phyloP scores from a whole-genome alignment of 2,329 filamentous ascomycete species.

The Colletotrichum sp. region DNA sequence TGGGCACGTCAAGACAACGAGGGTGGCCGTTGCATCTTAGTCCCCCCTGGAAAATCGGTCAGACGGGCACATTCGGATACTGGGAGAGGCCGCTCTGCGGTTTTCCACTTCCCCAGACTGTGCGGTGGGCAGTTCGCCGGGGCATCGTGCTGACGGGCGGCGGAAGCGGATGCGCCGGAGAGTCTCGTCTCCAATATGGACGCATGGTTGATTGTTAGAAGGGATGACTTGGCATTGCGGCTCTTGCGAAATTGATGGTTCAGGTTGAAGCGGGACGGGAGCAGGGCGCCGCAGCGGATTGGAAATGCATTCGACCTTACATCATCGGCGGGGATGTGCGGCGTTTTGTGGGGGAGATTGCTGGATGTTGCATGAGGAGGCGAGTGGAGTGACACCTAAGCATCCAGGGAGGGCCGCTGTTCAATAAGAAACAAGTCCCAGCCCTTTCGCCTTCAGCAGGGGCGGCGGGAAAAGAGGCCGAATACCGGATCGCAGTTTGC shows the following conservation, averaged over 20 bases:
- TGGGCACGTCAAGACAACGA: neutral
- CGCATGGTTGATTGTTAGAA: neutral
- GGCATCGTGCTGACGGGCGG: neutral
- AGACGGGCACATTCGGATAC: neutral
- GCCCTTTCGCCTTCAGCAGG: neutral
- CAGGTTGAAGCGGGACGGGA: neutral
- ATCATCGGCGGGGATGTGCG: constrained; percentile 18
- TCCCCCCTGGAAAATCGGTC: neutral
- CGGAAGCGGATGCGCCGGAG: constrained; percentile 11
- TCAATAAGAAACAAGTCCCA: constrained; percentile 17
- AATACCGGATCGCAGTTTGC: neutral
- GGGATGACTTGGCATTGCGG: constrained; percentile 13
- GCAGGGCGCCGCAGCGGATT: neutral
- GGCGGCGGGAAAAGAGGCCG: neutral
- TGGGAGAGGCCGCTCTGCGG: neutral
- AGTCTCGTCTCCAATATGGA: neutral
- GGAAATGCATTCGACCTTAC: constrained; percentile 9
- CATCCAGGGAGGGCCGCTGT: constrained; percentile 17
- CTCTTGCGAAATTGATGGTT: constrained; percentile 9
- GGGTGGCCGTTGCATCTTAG: neutral
- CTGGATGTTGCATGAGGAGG: constrained; percentile 14
- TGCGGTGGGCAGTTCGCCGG: neutral
- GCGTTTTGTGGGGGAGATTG: constrained; percentile 5
- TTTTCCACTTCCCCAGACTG: constrained; percentile 16
- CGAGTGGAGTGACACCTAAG: constrained; percentile 16